Base-by-base conservation (phyloP, 2,329 filamentous ascomycete species). In the Claviceps digitariae region DNA sequence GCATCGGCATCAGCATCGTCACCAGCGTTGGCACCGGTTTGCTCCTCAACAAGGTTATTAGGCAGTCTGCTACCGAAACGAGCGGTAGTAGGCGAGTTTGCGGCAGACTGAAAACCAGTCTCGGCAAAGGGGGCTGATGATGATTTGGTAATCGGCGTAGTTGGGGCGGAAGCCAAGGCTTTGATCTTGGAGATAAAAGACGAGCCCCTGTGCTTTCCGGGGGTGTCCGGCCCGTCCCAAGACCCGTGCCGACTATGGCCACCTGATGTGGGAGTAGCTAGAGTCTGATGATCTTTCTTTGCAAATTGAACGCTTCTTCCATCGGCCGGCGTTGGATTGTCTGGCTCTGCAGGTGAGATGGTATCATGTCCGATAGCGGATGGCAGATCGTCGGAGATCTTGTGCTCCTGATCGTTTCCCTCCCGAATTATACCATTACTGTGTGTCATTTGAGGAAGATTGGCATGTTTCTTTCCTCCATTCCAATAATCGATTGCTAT, bases 141-240 rank as follows among this genome's bases (percentile, higher is more conserved):
- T 63, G 58, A 72, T 65, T 63, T 69, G 66, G 76, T 69, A n/a
- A 68, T 67, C 52, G 78, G 76, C 13, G 74, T 65, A 25, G 66
- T 67, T n/a, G 72, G 67, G 8, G 71, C 68, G 12, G 75, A 78
- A 23, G 87, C 81, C 53, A 94, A 72, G 3, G 87, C 84, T 64
- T 86, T 89, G 57, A 95, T 68, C 65, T 86, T 90, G 20, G 84
- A 84, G 68, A 95, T 88, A 58, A 94, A 76, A 25, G 84, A 84
- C 23, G 79, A 78, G 53, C 78, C 73, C 55, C 76, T 75, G 23
- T 78, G 78, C 66, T 82, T 84, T 54, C 70, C 72, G 15, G 73
- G 66, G 9, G 72, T 70, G 40, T 87, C 86, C n/a, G 69, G 74
- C 51, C 86, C 82, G 47, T 86, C 82, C 71, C 78, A 78, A 4